phyloP scores from a whole-genome alignment of 129 eudicot species.

The Heracleum sosnowskyi region DNA sequence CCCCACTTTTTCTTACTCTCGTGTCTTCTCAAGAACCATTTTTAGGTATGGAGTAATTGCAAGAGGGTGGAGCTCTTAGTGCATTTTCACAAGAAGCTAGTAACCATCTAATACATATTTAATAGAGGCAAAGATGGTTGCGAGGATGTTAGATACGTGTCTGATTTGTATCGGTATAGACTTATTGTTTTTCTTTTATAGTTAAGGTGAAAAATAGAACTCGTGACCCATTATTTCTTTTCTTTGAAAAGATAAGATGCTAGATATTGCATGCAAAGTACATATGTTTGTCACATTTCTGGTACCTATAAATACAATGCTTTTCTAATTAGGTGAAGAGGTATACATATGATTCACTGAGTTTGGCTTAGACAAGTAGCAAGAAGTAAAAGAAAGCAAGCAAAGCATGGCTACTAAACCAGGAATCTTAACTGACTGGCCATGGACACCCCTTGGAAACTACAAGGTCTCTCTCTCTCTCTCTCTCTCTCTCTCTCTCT shows the following conservation, averaged over 20 bases:
- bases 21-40: not conserved
- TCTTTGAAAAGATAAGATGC: not conserved
- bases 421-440: conserved; percentile 80
- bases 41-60: not conserved
- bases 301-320: not conserved
- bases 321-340: not conserved
- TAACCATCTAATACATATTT: not conserved
- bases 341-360: not conserved
- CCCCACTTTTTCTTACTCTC: no score
- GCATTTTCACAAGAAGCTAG: not conserved
- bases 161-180: not conserved
- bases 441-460: conserved; percentile 78
- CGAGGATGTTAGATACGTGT: not conserved
- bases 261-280: not conserved
- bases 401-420: conserved; percentile 65
- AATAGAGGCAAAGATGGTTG: not conserved
- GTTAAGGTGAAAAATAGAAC: no score
- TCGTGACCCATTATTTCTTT: not conserved
- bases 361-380: not conserved
- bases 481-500: not conserved
- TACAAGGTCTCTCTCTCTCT: conserved; percentile 41
- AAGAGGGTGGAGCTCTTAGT: not conserved
- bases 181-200: no score
- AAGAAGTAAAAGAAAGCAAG: not conserved
- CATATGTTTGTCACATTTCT: not conserved